These are phyloP conservation scores for Herpetospermum pedunculosum DNA, from an alignment of 306 rosid species.

Conservation along the genomic window DNA sequence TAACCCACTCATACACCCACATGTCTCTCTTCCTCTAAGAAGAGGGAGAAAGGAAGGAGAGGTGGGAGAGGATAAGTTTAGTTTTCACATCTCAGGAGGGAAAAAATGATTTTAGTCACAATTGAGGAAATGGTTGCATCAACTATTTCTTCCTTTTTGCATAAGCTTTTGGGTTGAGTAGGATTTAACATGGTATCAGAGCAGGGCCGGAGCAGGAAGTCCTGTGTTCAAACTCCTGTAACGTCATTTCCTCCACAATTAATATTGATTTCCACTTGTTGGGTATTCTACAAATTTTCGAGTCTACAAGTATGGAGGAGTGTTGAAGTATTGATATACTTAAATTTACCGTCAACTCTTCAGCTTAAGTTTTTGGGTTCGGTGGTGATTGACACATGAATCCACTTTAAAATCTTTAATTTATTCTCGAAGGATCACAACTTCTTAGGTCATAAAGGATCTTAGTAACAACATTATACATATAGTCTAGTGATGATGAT, in stretches of 20 bases:
- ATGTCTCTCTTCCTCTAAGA: neutral
- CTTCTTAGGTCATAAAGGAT: neutral
- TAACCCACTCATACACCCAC: neutral
- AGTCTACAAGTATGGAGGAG: too few species aligned
- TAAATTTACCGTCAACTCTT: too few species aligned
- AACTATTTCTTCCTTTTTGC: neutral
- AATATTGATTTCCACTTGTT: too few species aligned
- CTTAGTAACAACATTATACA: neutral
- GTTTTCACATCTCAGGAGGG: neutral
- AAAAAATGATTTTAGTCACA: neutral
- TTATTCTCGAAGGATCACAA: neutral
- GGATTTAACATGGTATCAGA: too few species aligned
- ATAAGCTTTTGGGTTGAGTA: too few species aligned
- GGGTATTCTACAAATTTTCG: too few species aligned
- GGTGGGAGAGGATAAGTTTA: neutral
- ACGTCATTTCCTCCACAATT: too few species aligned
- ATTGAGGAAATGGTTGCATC: neutral
- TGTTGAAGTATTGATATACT: too few species aligned
- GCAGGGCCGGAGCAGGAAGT: too few species aligned
- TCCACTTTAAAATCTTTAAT: neutral
- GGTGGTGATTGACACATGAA: too few species aligned
- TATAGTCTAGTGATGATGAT: neutral
- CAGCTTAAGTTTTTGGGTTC: too few species aligned
- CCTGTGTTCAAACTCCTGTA: too few species aligned
- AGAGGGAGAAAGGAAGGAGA: neutral